Evolutionary conservation across 2,329 filamentous ascomycete genomes (phyloP).

Genomic region (Fusarium caatingaense): DNA sequence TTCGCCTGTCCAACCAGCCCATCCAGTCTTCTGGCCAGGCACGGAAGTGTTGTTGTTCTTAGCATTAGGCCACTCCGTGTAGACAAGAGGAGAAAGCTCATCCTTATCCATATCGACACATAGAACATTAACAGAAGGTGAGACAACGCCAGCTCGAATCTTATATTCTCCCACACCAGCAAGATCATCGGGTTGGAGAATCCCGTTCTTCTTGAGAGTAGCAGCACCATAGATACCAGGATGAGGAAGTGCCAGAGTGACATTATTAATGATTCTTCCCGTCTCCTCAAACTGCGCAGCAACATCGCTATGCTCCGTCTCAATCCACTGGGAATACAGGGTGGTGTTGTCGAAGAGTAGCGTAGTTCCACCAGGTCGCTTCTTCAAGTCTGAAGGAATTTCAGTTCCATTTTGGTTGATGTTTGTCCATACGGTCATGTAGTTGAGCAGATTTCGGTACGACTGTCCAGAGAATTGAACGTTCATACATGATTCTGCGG

Average conservation of each 20-base stretch:
- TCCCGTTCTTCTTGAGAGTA: conserved; percentile 68
- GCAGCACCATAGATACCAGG: conserved; percentile 74
- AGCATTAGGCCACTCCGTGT: conserved; percentile 66
- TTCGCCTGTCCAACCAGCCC: conserved; percentile 53
- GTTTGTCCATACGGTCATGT: conserved; percentile 66
- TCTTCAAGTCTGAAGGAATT: conserved; percentile 53
- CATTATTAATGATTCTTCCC: conserved; percentile 75
- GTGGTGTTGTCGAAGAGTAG: conserved; percentile 80
- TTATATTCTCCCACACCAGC: conserved; percentile 75
- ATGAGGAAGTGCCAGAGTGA: conserved; percentile 82
- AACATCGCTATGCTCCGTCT: conserved; percentile 64
- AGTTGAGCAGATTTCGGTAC: conserved; percentile 76
- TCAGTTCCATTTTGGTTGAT: conserved; percentile 59
- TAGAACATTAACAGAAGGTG: conserved; percentile 76
- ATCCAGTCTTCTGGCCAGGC: conserved; percentile 50
- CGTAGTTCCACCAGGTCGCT: conserved; percentile 70
- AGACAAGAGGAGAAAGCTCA: conserved; percentile 74
- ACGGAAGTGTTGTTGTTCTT: conserved; percentile 50
- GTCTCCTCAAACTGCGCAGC: conserved; percentile 60
- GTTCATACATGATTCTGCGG: conserved; percentile 70
- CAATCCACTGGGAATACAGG: conserved; percentile 75
- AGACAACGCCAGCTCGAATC: conserved; percentile 75
- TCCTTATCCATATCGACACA: conserved; percentile 72
- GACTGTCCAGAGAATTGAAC: conserved; percentile 76
- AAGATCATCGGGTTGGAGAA: conserved; percentile 75